Base-by-base conservation (phyloP, 2,329 filamentous ascomycete species). In the Graphiopsis chlorocephala region DNA sequence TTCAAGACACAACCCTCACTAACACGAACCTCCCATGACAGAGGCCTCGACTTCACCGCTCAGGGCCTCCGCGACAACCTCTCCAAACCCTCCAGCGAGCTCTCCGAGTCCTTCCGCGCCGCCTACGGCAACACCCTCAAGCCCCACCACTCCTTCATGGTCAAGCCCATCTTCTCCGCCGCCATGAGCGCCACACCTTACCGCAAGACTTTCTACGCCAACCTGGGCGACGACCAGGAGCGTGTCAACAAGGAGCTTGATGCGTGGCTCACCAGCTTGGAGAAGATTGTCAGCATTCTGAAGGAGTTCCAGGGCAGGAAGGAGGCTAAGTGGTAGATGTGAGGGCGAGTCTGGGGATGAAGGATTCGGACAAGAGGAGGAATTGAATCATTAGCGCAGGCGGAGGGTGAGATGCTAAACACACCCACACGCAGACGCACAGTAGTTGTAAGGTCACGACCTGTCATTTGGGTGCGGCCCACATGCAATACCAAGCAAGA, bases 111-210 rank as follows among this genome's bases (percentile, higher is more conserved):
- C 56, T 99, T 99, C 89, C 89, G 91, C 73, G 81, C 82, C 64
- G 91, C 93, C 71, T 99, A 99, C 81, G 86, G 85, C 76, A 83
- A 82, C 72, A 97, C 94, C 58, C 90, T 99, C 73, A 97, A 96
- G 83, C 91, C 90, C 28, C 88, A 96, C 83, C 95, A 99, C 84
- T 88, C 85, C 75, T 93, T 96, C 79, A 73, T 97, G 68, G 82
- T 97, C 73, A 97, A 96, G 85, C 92, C 92, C 67, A 85, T 97
- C 76, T 98, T 98, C 85, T 90, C 85, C 72, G 90, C 93, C 67
- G 94, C 94, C 77, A 97, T 99, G 93, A 86, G 87, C 72, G 93
- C 93, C 20, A 94, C 91, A 71, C 95, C 95, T 1, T 97, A 97
- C 84, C 88, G 94, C 71, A 92, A 91, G 77, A 91, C 94, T 79